Evolutionary conservation across 805 yeast genomes (phyloP).

Genomic region (Jamesozyma gamospora): DNA sequence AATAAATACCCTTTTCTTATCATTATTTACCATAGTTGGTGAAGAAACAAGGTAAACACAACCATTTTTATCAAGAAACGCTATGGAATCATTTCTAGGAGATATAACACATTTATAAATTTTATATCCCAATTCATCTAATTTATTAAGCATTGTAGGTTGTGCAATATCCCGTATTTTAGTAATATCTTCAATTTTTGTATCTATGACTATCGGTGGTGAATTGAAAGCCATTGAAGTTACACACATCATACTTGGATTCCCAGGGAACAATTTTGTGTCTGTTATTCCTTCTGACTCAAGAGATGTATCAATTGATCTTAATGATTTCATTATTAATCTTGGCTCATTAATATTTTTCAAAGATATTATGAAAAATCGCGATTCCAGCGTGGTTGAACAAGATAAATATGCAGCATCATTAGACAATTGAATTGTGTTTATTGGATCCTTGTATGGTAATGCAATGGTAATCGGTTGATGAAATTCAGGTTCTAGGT

Average conservation of each 20-base stretch:
- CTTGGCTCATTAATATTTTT: constrained; percentile 55
- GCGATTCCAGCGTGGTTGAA: constrained; percentile 55
- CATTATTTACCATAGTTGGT: constrained; percentile 47
- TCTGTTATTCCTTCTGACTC: constrained; percentile 89
- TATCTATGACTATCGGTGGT: constrained; percentile 58
- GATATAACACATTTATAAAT: constrained; percentile 68
- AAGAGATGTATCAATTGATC: constrained; percentile 52
- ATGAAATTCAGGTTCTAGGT: constrained; percentile 25
- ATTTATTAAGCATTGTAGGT: constrained; percentile 49
- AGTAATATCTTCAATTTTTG: constrained; percentile 41
- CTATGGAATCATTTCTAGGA: constrained; percentile 80
- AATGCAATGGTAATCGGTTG: constrained; percentile 64
- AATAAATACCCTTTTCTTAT: constrained; percentile 38
- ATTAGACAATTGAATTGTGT: constrained; percentile 59
- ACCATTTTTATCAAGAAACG: constrained; percentile 72
- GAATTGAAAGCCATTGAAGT: constrained; percentile 55
- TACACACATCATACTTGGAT: constrained; percentile 42
- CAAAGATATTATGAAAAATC: constrained; percentile 68
- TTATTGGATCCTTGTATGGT: constrained; percentile 82
- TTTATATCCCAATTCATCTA: constrained; percentile 72
- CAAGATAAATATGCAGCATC: constrained; percentile 65
- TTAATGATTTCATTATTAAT: constrained; percentile 55
- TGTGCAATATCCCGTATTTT: constrained; percentile 40
- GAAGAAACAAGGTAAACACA: constrained; percentile 58
- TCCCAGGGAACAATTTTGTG: constrained; percentile 60